phyloP scores from a whole-genome alignment of 371 early-diverging fungal genomes.

The Mucor racemosus region DNA sequence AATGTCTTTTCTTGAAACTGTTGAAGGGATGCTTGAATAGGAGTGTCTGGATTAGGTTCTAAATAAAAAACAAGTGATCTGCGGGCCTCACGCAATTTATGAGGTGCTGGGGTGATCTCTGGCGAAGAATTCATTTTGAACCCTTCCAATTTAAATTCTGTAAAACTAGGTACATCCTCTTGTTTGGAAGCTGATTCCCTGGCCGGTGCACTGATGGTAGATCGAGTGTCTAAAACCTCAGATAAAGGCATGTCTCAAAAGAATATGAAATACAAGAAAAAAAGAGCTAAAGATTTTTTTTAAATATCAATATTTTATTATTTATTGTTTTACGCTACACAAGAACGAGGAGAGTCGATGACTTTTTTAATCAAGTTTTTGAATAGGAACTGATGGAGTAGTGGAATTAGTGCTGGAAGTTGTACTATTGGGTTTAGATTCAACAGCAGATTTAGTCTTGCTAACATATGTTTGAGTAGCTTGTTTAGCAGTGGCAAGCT shows the following conservation, averaged over 20 bases:
- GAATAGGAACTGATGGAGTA: conserved; percentile 1
- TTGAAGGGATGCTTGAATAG: conserved; percentile 31
- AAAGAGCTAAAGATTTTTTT: not conserved
- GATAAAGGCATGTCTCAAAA: conserved; percentile 17
- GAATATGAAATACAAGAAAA: conserved; percentile 1
- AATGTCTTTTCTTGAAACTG: conserved; percentile 36
- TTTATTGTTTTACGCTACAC: conserved; percentile 23
- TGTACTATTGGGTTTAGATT: not conserved
- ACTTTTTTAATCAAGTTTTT: conserved; percentile 12
- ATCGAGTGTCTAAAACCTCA: conserved; percentile 20
- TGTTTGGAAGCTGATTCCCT: not conserved
- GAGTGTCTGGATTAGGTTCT: conserved; percentile 32
- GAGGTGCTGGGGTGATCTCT: conserved; percentile 31
- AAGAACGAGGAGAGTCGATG: conserved; percentile 19
- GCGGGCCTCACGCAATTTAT: conserved; percentile 33
- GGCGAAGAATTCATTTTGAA: conserved; percentile 31
- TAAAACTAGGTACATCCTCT: conserved; percentile 29
- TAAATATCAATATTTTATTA: not conserved
- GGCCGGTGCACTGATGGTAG: conserved; percentile 22
- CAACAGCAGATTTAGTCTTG: conserved; percentile 1
- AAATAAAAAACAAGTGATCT: conserved; percentile 37
- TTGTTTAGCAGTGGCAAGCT: conserved; percentile 3
- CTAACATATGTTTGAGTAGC: not conserved
- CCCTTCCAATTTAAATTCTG: conserved; percentile 33
- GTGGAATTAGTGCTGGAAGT: not conserved